Evolutionary conservation across 768 basidiomycete genomes (phyloP).

Genomic region (Sarcodon sp.): DNA sequence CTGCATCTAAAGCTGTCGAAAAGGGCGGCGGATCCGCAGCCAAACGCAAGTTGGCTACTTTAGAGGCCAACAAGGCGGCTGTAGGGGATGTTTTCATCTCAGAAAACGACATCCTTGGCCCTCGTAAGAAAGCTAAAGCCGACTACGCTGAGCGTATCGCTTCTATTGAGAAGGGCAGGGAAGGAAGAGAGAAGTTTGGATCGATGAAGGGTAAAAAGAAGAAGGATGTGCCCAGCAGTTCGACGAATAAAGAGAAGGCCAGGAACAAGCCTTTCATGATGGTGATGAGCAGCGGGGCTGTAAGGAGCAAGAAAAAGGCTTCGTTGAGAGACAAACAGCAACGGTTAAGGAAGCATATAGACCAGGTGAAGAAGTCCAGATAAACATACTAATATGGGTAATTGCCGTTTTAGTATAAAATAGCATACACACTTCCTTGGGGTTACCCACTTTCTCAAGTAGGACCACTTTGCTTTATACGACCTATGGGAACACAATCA

Average conservation of each 20-base stretch:
- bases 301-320: conserved; percentile 76
- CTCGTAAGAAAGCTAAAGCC: conserved; percentile 85
- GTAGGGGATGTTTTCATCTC: conserved; percentile 58
- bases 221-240: conserved; percentile 69
- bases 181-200: conserved; percentile 90
- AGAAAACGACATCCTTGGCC: conserved; percentile 87
- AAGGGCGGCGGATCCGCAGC: conserved; percentile 58
- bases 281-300: conserved; percentile 66
- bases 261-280: conserved; percentile 96
- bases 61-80: conserved; percentile 56
- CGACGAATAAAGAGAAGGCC: conserved; percentile 86
- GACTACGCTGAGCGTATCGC: conserved; percentile 92
- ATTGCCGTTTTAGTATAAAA: neutral
- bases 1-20: conserved; percentile 59
- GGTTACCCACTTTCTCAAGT: no score
- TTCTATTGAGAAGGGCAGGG: conserved; percentile 82
- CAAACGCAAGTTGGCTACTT: conserved; percentile 78
- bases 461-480: neutral
- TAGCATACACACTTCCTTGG: no score
- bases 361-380: conserved; percentile 43
- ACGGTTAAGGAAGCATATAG: conserved; percentile 64
- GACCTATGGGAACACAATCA: conserved; percentile 11
- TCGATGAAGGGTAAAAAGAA: conserved; percentile 87
- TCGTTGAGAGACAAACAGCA: conserved; percentile 74
- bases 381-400: neutral